phyloP scores from a whole-genome alignment of 78 protist species.

The Dictyostelium brefeldianum region DNA sequence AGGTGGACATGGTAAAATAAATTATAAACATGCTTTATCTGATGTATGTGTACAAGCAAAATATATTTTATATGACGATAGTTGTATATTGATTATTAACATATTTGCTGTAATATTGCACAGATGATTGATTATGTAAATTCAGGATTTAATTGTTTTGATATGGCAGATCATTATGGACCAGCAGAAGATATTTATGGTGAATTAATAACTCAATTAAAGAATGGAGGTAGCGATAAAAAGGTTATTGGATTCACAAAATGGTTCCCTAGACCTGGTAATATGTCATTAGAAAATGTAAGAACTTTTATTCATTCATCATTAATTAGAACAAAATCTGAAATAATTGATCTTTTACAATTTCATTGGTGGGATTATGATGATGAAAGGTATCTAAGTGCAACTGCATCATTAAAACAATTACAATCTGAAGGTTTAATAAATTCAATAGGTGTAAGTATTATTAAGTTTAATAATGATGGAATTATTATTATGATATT shows the following conservation, averaged over 20 bases:
- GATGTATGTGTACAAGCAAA: constrained; percentile 51
- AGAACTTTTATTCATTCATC: constrained; percentile 21
- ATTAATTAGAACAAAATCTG: constrained; percentile 31
- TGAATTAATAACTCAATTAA: constrained; percentile 26
- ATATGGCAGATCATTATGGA: constrained; percentile 77
- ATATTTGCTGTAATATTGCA: neutral
- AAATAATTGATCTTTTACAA: constrained; percentile 48
- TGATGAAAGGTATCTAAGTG: constrained; percentile 53
- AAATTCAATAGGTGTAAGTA: constrained; percentile 60
- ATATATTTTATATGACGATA: neutral
- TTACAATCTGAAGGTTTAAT: constrained; percentile 38
- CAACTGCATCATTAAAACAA: neutral
- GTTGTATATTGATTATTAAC: no score
- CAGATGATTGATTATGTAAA: constrained; percentile 55
- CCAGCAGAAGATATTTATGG: constrained; percentile 76
- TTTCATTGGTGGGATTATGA: constrained; percentile 85
- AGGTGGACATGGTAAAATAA: constrained; percentile 79
- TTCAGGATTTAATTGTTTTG: constrained; percentile 46
- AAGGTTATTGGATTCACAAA: constrained; percentile 44
- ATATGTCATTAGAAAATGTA: constrained; percentile 31
- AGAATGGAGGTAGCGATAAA: neutral
- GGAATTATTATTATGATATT: neutral
- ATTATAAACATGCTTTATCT: constrained; percentile 49
- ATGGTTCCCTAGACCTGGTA: constrained; percentile 76
- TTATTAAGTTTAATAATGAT: neutral